Conservation (phyloP, 2,329 filamentous ascomycete genomes). For the Lizonia empirigonia region DNA sequence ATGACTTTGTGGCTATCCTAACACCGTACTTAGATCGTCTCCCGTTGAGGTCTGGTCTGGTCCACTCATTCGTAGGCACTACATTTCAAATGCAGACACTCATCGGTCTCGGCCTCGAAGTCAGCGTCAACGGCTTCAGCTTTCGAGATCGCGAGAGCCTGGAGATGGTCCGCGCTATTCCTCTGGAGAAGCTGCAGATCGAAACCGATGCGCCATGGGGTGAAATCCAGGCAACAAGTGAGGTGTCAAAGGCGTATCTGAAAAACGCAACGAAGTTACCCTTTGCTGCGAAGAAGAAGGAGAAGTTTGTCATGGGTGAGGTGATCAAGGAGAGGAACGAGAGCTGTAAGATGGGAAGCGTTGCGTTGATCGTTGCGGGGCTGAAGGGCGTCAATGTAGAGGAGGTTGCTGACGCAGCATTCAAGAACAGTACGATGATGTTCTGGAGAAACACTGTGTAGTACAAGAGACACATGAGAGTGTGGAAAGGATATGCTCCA, state of each 20-base stretch:
- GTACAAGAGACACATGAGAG: neutral
- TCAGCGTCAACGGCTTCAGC: slow-evolving; percentile 59
- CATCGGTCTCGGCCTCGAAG: slow-evolving; percentile 48
- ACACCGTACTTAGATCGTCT: slow-evolving; percentile 48
- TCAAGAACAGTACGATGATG: slow-evolving; percentile 42
- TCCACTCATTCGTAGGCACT: slow-evolving; percentile 52
- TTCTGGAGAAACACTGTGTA: slow-evolving; percentile 5
- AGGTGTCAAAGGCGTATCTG: slow-evolving; percentile 53
- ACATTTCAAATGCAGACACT: slow-evolving; percentile 50
- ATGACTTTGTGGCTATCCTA: slow-evolving; percentile 53
- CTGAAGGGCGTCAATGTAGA: slow-evolving; percentile 53
- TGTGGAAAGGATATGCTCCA: neutral
- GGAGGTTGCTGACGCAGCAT: slow-evolving; percentile 51
- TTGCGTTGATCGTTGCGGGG: slow-evolving; percentile 57
- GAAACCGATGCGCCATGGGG: slow-evolving; percentile 60
- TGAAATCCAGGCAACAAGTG: slow-evolving; percentile 45
- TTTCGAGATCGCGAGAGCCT: slow-evolving; percentile 49
- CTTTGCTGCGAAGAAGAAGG: slow-evolving; percentile 53
- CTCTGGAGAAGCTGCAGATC: slow-evolving; percentile 52
- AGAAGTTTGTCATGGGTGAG: slow-evolving; percentile 53
- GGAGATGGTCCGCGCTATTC: slow-evolving; percentile 52
- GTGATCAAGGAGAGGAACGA: slow-evolving; percentile 61
- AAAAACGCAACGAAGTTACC: slow-evolving; percentile 47
- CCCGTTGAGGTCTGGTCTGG: slow-evolving; percentile 44
- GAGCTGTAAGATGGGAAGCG: slow-evolving; percentile 56